Conservation (phyloP, 345 rosid genomes). For the Luvunga scandens region DNA sequence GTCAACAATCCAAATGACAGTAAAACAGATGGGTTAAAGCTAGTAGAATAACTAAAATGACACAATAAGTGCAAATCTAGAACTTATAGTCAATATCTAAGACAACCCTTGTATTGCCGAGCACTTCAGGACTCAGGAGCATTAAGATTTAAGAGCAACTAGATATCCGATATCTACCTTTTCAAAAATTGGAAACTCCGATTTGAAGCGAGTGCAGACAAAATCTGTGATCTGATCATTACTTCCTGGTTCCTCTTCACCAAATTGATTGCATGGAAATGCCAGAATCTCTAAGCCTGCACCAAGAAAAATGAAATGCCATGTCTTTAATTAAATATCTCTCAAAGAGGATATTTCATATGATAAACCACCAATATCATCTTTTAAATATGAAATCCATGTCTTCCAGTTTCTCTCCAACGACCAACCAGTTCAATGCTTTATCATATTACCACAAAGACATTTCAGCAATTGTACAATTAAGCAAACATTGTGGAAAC, state of each 20-base stretch:
- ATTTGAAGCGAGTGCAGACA: conserved; percentile 76
- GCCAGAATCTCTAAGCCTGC: conserved; percentile 82
- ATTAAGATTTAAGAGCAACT: background rate
- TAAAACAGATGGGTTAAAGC: background rate
- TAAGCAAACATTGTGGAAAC: background rate
- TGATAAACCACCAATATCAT: background rate
- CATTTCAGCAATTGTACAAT: background rate
- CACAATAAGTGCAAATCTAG: background rate
- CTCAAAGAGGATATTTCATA: background rate
- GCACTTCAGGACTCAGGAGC: background rate
- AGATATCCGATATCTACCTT: conserved; percentile 42
- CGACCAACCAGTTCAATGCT: background rate
- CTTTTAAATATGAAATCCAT: background rate
- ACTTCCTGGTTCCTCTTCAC: conserved; percentile 82
- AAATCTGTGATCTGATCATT: conserved; percentile 57
- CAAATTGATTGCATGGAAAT: conserved; percentile 93
- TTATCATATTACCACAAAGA: background rate
- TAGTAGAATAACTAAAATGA: background rate
- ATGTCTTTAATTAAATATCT: background rate
- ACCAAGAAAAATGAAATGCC: conserved; percentile 6
- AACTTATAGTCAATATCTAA: background rate
- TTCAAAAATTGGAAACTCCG: conserved; percentile 78
- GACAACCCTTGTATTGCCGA: background rate
- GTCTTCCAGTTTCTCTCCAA: background rate
- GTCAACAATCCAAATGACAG: background rate